Evolutionary conservation across 805 yeast genomes (phyloP).

Genomic region (Yarrowia phangngaensis): DNA sequence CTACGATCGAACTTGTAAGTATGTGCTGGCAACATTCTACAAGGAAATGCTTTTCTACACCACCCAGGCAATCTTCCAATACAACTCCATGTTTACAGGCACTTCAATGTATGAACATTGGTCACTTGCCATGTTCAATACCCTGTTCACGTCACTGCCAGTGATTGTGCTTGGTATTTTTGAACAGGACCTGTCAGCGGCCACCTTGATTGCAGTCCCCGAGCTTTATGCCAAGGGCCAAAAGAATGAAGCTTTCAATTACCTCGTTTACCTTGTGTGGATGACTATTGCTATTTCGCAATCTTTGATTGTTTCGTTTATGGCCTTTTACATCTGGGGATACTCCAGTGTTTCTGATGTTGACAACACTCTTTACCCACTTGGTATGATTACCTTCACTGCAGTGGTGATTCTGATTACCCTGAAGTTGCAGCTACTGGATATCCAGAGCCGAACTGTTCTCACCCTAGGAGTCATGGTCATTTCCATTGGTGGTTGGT

Average conservation of each 20-base stretch:
- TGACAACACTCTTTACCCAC: constrained; percentile 77
- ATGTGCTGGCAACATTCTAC: constrained; percentile 89
- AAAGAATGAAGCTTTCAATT: constrained; percentile 65
- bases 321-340: constrained; percentile 69
- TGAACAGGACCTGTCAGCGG: constrained; percentile 83
- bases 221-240: constrained; percentile 80
- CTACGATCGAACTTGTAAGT: constrained; percentile 85
- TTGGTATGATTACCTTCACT: constrained; percentile 73
- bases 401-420: constrained; percentile 70
- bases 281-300: constrained; percentile 69
- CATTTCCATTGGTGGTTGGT: constrained; percentile 80
- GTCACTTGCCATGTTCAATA: constrained; percentile 96
- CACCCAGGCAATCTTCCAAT: constrained; percentile 82
- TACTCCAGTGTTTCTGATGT: constrained; percentile 47
- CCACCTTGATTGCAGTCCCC: constrained; percentile 86
- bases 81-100: constrained; percentile 85
- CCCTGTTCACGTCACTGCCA: constrained; percentile 88
- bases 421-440: constrained; percentile 73
- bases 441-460: constrained; percentile 68
- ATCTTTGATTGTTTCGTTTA: constrained; percentile 65
- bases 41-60: constrained; percentile 87
- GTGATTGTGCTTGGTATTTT: constrained; percentile 93
- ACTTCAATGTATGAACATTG: constrained; percentile 90
- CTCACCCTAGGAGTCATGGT: constrained; percentile 60
- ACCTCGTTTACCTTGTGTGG: constrained; percentile 71